Evolutionary conservation across 2,329 filamentous ascomycete species (phyloP), one percentile per base, ranked within the genome.

Genomic region (Mariannaea elegans): DNA sequence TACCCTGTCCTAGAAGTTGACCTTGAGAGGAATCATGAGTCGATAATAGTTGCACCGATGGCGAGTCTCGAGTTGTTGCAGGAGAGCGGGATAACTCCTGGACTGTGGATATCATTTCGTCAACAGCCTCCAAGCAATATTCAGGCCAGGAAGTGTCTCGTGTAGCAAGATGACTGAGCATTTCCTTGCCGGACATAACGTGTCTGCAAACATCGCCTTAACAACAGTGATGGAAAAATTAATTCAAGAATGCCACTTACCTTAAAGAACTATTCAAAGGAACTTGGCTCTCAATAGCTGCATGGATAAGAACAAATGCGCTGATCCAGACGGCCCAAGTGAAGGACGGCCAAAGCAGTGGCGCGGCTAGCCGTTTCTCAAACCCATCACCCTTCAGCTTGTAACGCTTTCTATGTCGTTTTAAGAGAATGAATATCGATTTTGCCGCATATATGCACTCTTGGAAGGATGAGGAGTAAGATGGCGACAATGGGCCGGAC

Each of bases 301-400:
- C 82, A 50, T 82, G 81, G 3, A 83, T 77, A 4, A 84, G 66
- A 18, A 84, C 79, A 36, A 84, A 81, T 1, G 80, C 80, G 56
- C 81, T 82, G 63, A 84, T 84, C 82, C 82, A 84, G 0, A 81
- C 74, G 1, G 78, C 78, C 82, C 82, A 84, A 0, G 82, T 84
- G 36, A 82, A 82, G 0, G 81, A 82, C 3, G 81, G 81, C 80
- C 82, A 84, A 0, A 81, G 68, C 21, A 84, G 68, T 0, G 79
- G 76, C 7, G 65, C 52, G 0, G 38, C 45, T 0, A 73, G 54
- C 4, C 56, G 56, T 1, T 52, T 34, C 2, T 54, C 62, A 7
- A 48, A 36, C 1, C 52, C 53, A 3, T 65, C 64, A 9, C 10
- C 3, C 42, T 41, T 36, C 36, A 70, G 18, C 3, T 59, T 49